Conservation (phyloP, 2,329 filamentous ascomycete species). For the Fusarium odoratissimum region DNA sequence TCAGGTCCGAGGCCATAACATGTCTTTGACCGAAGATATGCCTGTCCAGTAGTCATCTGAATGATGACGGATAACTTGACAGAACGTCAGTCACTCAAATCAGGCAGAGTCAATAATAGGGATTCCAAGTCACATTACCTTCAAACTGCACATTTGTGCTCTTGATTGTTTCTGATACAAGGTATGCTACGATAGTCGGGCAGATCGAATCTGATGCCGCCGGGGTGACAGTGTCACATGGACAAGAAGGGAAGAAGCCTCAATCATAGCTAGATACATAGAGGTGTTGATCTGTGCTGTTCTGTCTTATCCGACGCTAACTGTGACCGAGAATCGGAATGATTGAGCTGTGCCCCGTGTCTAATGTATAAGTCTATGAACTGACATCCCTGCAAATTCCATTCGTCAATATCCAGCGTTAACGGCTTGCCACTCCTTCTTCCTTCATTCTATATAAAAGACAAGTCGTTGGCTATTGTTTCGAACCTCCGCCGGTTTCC, state of each 20-base stretch:
- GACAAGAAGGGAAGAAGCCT: neutral
- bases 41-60: neutral
- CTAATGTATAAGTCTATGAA: neutral
- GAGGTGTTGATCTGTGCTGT: neutral
- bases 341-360: neutral
- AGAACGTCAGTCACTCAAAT: neutral
- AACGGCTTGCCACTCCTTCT: neutral
- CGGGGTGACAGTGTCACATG: neutral
- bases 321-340: neutral
- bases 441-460: neutral
- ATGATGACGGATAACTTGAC: neutral
- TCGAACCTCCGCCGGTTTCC: neutral
- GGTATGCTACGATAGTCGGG: neutral
- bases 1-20: neutral
- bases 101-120: neutral
- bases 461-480: neutral
- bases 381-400: neutral
- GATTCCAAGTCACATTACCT: neutral
- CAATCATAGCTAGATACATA: neutral
- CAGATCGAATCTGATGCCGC: neutral
- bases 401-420: neutral
- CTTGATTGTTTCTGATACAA: neutral
- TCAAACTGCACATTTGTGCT: neutral
- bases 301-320: neutral
- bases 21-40: neutral